Evolutionary conservation across 805 yeast species (phyloP), one percentile per base, ranked within the genome.

Genomic region (Monosporozyma siamensis): DNA sequence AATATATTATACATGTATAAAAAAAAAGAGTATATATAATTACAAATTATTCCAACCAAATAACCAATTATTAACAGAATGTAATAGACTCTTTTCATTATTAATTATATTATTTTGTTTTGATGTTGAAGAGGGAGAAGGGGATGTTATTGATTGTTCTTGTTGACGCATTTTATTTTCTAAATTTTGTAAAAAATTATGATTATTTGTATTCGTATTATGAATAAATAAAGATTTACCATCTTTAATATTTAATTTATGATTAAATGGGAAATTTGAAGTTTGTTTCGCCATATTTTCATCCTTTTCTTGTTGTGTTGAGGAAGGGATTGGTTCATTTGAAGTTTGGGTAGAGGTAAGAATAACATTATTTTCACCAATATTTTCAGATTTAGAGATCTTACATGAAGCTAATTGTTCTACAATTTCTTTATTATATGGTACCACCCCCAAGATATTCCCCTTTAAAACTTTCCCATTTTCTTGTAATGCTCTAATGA

Each of bases 401-500:
- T 53, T 58, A 40, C 63, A 58, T 0, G 70, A 63, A 2, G 69
- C 69, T 40, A 82, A 63, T 55, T 77, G 78, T 52, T 80, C 88
- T 15, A 81, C 69, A 2, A 78, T 70, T 22, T 68, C 66, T 48
- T 75, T 78, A 11, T 75, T 70, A 56, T 80, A 82, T 4, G 94
- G 85, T 8, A 82, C 61, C 72, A 95, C 62, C 56, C 95, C 77
- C 58, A 80, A 61, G 59, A 74, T 53, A 21, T 71, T 67, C 1
- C 85, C 90, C 42, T 80, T 82, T 53, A 81, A 75, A 5, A 79
- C 72, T 10, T 70, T 61, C 4, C 95, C 95, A 56, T 86, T 84
- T 55, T 88, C 95, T 49, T 83, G 79, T 35, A 89, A 65, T 0
- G 98, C 96, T 43, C 95, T 77, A 14, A 77, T 61, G 2, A 95